Base-by-base conservation (phyloP, 768 basidiomycete genomes). In the Sarcodon aspratus region DNA sequence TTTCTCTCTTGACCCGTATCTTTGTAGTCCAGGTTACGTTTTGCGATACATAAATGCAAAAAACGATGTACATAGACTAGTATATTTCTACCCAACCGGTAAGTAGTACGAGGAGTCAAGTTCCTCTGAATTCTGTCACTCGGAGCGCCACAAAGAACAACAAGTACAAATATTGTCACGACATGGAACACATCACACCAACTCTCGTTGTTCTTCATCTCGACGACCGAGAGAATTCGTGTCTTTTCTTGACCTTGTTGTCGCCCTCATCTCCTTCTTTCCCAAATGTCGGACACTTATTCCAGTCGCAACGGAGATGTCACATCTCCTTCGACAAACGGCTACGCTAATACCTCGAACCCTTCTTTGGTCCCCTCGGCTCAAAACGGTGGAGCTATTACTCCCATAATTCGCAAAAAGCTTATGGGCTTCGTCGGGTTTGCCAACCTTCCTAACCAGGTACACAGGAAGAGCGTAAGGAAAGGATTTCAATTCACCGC, bases 401-500 rank as follows among this genome's bases (percentile, higher is more conserved):
- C 69, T 46, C 61, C 68, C 50, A 67, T 75, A 59, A 74, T 76
- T 55, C 85, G 88, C 69, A 93, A 92, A 81, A 93, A 93, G 71
- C 74, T 94, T 59, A 89, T 86, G 79, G 89, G 91, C 60, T 94
- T 91, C 64, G 91, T 95, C 52, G 91, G 91, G 46, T 95, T 99
- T 63, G 91, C 94, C 63, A 98, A 96, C 67, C 78, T 99, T 46
- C 96, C 96, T 45, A 98, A 99, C 77, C 96, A 99, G 68, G 95
- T 98, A 42, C 96, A 99, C 71, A 85, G 96, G 69, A 91, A 96
- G 73, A 95, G 92, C 60, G 87, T 96, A 44, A 78, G 92, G 73
- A 97, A 93, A 69, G 95, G 96, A 42, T 99, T 98, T 76, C 91
- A 98, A 67, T 99, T 99, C 72, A 95, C 93, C 48, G 76, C 82